Percentiles rank a stretch among this genome's conserved stretches.
These are phyloP conservation scores for Aspergillus fructus DNA, from an alignment of 2,329 filamentous ascomycete genomes.

Conservation along the genomic window DNA sequence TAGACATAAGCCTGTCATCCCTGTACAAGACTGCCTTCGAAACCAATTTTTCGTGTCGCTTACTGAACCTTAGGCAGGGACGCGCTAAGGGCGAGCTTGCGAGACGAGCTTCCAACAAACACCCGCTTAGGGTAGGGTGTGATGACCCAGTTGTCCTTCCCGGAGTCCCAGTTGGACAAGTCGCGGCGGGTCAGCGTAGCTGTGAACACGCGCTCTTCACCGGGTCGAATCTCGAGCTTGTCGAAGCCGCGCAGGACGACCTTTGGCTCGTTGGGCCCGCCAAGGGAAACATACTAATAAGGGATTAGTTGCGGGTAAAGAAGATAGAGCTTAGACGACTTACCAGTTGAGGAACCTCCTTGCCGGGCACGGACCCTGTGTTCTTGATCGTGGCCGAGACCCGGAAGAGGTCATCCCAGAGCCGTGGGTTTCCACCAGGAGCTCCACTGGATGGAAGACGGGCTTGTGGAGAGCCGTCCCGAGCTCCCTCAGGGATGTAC, in stretches of 20 bases:
- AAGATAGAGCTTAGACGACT: conserved; percentile 12
- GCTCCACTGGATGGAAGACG: conserved; percentile 58
- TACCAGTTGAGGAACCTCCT: conserved; percentile 55
- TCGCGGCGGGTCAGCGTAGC: conserved; percentile 75
- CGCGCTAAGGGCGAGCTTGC: conserved; percentile 53
- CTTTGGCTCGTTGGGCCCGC: conserved; percentile 69
- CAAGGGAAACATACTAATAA: conserved; percentile 68
- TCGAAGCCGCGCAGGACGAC: conserved; percentile 77
- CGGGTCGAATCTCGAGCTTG: conserved; percentile 68
- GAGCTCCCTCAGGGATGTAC: conserved; percentile 52
- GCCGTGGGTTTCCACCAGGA: conserved; percentile 59
- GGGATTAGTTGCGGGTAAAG: not conserved
- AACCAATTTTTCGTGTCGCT: not conserved
- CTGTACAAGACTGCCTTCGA: not conserved
- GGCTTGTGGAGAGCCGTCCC: conserved; percentile 56
- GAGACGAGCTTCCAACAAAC: conserved; percentile 59
- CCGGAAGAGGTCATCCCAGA: conserved; percentile 52
- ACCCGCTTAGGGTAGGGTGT: conserved; percentile 57
- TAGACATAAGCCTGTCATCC: not conserved
- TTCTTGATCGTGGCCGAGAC: conserved; percentile 53
- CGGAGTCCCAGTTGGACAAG: conserved; percentile 81
- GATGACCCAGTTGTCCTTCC: conserved; percentile 79
- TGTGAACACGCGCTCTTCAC: conserved; percentile 65
- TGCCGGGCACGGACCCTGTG: conserved; percentile 48
- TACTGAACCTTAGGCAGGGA: conserved; percentile 32